Evolutionary conservation across 2,329 filamentous ascomycete species (phyloP).

Genomic region (Fusarium circinatum): DNA sequence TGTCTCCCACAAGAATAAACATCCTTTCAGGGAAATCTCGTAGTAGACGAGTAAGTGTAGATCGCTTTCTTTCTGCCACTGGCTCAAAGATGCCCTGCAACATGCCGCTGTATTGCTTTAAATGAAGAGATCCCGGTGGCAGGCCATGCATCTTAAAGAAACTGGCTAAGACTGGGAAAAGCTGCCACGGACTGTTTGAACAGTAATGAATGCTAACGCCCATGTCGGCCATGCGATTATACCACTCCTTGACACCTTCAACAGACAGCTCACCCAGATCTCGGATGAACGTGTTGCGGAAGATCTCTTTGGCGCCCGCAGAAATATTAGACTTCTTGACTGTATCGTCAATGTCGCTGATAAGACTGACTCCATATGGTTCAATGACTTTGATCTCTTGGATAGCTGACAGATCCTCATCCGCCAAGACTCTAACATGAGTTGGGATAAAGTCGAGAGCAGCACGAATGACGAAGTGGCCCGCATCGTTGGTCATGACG

Average conservation of each 20-base stretch:
- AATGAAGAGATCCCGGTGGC: slow-evolving; percentile 88
- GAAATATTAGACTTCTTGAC: slow-evolving; percentile 95
- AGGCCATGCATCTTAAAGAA: slow-evolving; percentile 85
- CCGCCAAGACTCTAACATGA: slow-evolving; percentile 86
- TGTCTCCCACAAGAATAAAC: slow-evolving; percentile 94
- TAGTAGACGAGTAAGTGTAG: slow-evolving; percentile 85
- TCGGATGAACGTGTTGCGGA: slow-evolving; percentile 93
- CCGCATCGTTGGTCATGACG: slow-evolving; percentile 85
- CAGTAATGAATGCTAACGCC: slow-evolving; percentile 95
- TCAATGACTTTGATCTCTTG: slow-evolving; percentile 83
- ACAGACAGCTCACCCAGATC: slow-evolving; percentile 84
- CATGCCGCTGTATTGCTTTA: slow-evolving; percentile 98
- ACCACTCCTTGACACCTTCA: slow-evolving; percentile 92
- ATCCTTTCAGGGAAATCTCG: slow-evolving; percentile 88
- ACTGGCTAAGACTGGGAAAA: slow-evolving; percentile 87
- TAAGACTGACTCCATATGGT: slow-evolving; percentile 84
- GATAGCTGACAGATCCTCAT: slow-evolving; percentile 83
- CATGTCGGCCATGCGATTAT: slow-evolving; percentile 77
- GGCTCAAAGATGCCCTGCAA: slow-evolving; percentile 98
- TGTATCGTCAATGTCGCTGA: slow-evolving; percentile 98
- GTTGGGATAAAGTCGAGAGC: slow-evolving; percentile 91
- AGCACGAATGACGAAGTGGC: slow-evolving; percentile 85
- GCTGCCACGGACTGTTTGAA: slow-evolving; percentile 99
- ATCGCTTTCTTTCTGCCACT: slow-evolving; percentile 92
- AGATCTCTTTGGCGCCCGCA: slow-evolving; percentile 89